Base-by-base conservation (phyloP, 805 yeast genomes). In the Saccharomycopsis babjevae region DNA sequence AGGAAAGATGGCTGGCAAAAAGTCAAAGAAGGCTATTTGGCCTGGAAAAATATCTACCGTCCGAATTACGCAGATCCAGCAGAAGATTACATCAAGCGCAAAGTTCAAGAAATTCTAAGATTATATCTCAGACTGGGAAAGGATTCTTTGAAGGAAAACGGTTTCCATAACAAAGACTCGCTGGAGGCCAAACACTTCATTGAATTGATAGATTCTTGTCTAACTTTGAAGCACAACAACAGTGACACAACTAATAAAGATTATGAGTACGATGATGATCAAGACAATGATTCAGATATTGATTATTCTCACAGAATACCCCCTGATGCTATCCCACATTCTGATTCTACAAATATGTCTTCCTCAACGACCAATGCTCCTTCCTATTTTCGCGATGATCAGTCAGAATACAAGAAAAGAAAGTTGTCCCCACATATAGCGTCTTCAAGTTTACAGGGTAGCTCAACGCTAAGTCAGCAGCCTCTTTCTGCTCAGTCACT, bases 11-110 rank as follows among this genome's bases (percentile, higher is more conserved):
- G 65, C n/a, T 63, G 65, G 65, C 64, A 61, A 38, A 55, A 56
- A 30, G 65, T 63, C 57, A 63, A 63, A 54, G 61, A 60, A 16
- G 65, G 64, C 3, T 63, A 63, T 59, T 50, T 63, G n/a, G 38
- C 18, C 13, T 63, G 65, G 65, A 63, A 63, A 50, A 63, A 63
- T 38, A 32, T 58, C 22, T 38, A 63, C 54, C 55, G 65, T 10
- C 65, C 65, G n/a, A 61, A 63, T 54, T 63, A 63, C 50, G 65
- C 65, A 22, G 65, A 63, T 43, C 65, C 65, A 7, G 65, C 65
- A 25, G 65, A 63, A 57, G 65, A 63, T 42, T 63, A 63, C 38
- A 63, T 63, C 58, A 63, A 63, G 36, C 50, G 65, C 20, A 63
- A 63, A 54, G 65, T 63, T 30, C 65, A 63, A 58, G 65, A 63